Evolutionary conservation across 306 rosid species (phyloP), one percentile per base, ranked within the genome.

Genomic region (Carpinus viminea): DNA sequence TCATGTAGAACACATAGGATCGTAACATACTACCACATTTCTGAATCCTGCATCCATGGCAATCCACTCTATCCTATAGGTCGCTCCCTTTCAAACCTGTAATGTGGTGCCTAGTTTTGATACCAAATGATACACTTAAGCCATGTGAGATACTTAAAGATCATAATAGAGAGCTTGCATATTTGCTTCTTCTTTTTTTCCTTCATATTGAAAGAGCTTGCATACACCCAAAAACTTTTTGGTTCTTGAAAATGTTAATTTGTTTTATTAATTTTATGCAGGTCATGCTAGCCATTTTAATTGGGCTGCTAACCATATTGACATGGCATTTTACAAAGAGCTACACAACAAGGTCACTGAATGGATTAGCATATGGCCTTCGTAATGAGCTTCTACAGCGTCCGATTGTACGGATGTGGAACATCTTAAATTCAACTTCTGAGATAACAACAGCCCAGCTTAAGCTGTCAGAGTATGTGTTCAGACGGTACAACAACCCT

Each of bases 261-360:
- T 65, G 50, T 61, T 21, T 31, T 52, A 38, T 31, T 81, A 78
- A 68, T 78, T 80, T 57, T 64, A 38, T 77, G 73, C 91, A 96
- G 99, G 93, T 89, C 66, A 96, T 96, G 99, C 85, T 96, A 66
- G 99, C 98, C 5, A 96, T 96, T 83, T 80, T 96, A 87, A 96
- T 96, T 51, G 99, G 99, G 73, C 80, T 96, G 36, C 84, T 96
- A 38, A 96, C 99, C 21, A 91, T 96, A 80, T 82, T 96, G 73
- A 96, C 99, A 41, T 96, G 99, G 99, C 99, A 96, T 84, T 91
- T 96, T 80, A 96, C 99, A 2, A 93, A 88, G 90, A 88, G 86
- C 80, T 96, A 96, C 84, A 96, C 99, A 1, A 79, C 90, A 52
- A 88, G 90, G 79, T 96, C 99, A 17, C 86, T 96, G 3, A 83